phyloP scores from a whole-genome alignment of 306 rosid genomes.

The Pterocarpus santalinus region DNA sequence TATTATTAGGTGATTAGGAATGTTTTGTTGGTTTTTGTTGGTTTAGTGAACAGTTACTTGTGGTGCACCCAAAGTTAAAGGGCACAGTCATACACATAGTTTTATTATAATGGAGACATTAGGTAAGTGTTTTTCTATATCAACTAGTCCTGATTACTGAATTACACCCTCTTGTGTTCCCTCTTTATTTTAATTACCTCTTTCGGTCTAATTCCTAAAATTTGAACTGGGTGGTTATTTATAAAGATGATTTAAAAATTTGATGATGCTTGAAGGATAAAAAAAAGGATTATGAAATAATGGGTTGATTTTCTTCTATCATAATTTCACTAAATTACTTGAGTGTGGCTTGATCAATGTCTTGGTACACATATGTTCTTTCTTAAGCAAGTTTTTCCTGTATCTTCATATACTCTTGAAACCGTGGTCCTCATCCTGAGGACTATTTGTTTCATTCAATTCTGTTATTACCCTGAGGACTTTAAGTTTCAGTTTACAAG shows the following conservation, averaged over 20 bases:
- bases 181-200: neutral
- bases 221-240: too few relatives aligned
- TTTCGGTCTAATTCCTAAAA: too few relatives aligned
- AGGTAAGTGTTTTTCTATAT: neutral
- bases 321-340: conserved; percentile 7
- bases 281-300: neutral
- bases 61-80: neutral
- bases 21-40: conserved; percentile 17
- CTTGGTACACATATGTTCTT: neutral
- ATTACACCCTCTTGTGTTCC: conserved; percentile 1
- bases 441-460: too few relatives aligned
- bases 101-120: conserved; percentile 7
- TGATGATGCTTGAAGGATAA: conserved; percentile 34
- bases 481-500: neutral
- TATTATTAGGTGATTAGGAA: conserved; percentile 1
- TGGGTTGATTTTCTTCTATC: conserved; percentile 10
- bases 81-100: neutral
- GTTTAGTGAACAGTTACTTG: neutral
- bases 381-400: neutral
- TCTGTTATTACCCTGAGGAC: too few relatives aligned
- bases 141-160: conserved; percentile 1
- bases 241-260: conserved; percentile 35
- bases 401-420: neutral
- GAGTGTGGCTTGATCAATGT: conserved; percentile 15
- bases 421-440: too few relatives aligned